Evolutionary conservation across 2,329 filamentous ascomycete species (phyloP), one percentile per base, ranked within the genome.

Genomic region (Leptosphaerulina australis): DNA sequence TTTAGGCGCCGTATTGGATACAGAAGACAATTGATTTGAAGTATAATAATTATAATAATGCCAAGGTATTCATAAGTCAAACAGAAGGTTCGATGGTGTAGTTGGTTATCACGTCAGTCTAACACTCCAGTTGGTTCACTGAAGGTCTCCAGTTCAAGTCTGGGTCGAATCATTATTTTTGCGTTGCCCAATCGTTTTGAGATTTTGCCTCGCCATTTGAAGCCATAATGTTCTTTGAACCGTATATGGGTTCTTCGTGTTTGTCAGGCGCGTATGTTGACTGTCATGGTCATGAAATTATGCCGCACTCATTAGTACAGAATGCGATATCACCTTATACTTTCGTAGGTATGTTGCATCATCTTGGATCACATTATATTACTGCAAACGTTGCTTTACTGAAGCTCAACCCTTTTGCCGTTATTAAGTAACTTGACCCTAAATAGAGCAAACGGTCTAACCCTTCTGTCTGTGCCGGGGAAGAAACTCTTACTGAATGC

Each of bases 21-120:
- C n/a, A n/a, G n/a, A n/a, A n/a, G n/a, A n/a, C n/a, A n/a, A n/a
- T n/a, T n/a, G n/a, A n/a, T n/a, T n/a, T n/a, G n/a, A n/a, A n/a
- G n/a, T n/a, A n/a, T n/a, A n/a, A n/a, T n/a, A n/a, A n/a, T n/a
- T n/a, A n/a, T n/a, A n/a, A n/a, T n/a, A n/a, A n/a, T n/a, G n/a
- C n/a, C n/a, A n/a, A n/a, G n/a, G n/a, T n/a, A n/a, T n/a, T n/a
- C n/a, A n/a, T n/a, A n/a, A n/a, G n/a, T n/a, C n/a, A n/a, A n/a
- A n/a, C n/a, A n/a, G n/a, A n/a, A n/a, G 38, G 38, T 41, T 41
- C 38, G 38, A 37, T 72, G 68, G 71, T 74, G 71, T 74, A 74
- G 71, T 73, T 73, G 70, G 69, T 74, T 73, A 74, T 74, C 72
- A 74, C 71, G 70, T 73, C 64, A 73, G 70, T 72, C 69, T 73